A percentile compares a stretch with the other conserved stretches of the same genome.
These are phyloP conservation scores for Colletotrichum agaves DNA, from an alignment of 2,329 filamentous ascomycete genomes.

Conservation along the genomic window DNA sequence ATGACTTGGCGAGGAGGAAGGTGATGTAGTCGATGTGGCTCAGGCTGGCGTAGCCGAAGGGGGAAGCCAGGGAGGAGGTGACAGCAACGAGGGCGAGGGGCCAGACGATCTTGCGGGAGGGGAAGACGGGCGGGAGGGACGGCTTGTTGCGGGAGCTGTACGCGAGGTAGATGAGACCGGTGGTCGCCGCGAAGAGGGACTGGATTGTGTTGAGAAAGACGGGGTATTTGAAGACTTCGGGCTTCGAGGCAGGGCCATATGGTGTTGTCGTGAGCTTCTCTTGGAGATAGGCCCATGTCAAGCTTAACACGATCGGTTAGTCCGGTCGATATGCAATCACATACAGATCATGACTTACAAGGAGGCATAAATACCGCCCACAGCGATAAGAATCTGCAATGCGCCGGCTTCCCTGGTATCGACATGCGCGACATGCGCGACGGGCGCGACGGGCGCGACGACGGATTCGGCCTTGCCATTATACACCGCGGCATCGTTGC, in stretches of 20 bases:
- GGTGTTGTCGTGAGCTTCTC: slow-evolving; percentile 95
- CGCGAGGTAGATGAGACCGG: slow-evolving; percentile 83
- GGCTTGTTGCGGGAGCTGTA: slow-evolving; percentile 66
- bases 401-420: slow-evolving; percentile 66
- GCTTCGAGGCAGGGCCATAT: slow-evolving; percentile 73
- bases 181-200: slow-evolving; percentile 85
- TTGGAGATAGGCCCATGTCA: slow-evolving; percentile 96
- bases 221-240: slow-evolving; percentile 89
- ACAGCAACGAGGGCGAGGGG: slow-evolving; percentile 85
- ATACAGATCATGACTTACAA: slow-evolving; percentile 73
- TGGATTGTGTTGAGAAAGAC: slow-evolving; percentile 97
- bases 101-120: slow-evolving; percentile 76
- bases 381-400: slow-evolving; percentile 83
- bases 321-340: background rate
- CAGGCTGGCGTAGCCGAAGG: slow-evolving; percentile 93
- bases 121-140: slow-evolving; percentile 75
- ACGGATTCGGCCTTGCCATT: slow-evolving; percentile 43
- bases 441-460: slow-evolving; percentile 7
- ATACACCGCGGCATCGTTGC: slow-evolving; percentile 35
- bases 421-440: slow-evolving; percentile 41
- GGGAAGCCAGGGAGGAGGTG: slow-evolving; percentile 89
- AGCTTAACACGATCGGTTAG: slow-evolving; percentile 56
- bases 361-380: slow-evolving; percentile 95
- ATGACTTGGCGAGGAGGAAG: slow-evolving; percentile 96
- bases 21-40: slow-evolving; percentile 98